Conservation (phyloP, 768 basidiomycete species). For the Scleroderma citrinum region DNA sequence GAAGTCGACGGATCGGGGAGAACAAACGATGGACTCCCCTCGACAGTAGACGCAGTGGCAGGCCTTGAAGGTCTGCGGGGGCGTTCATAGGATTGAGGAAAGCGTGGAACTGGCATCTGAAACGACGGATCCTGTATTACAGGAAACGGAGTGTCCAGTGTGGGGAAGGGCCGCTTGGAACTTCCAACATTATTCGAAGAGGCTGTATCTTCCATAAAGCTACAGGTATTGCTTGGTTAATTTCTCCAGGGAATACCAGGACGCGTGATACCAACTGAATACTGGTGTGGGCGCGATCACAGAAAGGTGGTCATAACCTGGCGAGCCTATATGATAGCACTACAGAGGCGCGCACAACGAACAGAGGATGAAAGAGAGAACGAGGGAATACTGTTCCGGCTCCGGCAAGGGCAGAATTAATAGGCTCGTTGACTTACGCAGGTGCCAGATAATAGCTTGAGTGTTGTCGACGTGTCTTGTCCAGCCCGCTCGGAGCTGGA, state of each 20-base stretch:
- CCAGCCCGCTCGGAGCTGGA: not conserved
- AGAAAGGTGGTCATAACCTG: slow-evolving; percentile 6
- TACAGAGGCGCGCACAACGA: not conserved
- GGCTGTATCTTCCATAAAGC: slow-evolving; percentile 14
- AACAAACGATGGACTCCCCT: slow-evolving; percentile 34
- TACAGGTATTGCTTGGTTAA: not conserved
- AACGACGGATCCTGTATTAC: slow-evolving; percentile 18
- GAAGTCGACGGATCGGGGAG: slow-evolving; percentile 32
- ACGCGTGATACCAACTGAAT: not conserved
- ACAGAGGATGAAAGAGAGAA: not conserved
- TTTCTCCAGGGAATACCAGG: not conserved
- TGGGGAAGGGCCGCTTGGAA: slow-evolving; percentile 8
- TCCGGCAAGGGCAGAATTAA: no score
- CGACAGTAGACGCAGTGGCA: slow-evolving; percentile 40
- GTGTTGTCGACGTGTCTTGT: no score
- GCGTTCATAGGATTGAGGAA: slow-evolving; percentile 24
- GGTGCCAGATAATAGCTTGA: no score
- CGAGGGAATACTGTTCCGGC: no score
- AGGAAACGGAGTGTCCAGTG: slow-evolving; percentile 19
- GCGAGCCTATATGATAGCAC: not conserved
- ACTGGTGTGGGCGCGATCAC: slow-evolving; percentile 4
- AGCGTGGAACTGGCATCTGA: slow-evolving; percentile 32
- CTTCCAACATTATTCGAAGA: not conserved
- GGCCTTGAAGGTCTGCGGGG: slow-evolving; percentile 30
- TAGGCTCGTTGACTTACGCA: no score